These are phyloP conservation scores for Tuber magnatum DNA, from an alignment of 495 filamentous ascomycete species.

Conservation along the genomic window DNA sequence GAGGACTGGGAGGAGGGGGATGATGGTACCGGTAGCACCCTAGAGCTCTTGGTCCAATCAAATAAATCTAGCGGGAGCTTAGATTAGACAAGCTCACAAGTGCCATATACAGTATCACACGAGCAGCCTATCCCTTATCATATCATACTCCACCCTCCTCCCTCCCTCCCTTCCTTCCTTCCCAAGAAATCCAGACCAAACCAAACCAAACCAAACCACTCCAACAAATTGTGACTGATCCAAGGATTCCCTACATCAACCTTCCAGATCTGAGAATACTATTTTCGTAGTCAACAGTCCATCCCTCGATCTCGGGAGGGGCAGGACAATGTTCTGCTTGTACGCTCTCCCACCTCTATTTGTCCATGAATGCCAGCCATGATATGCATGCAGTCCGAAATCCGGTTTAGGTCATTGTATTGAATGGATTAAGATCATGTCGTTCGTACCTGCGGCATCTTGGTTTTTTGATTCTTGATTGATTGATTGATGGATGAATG, in stretches of 20 bases:
- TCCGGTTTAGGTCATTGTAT: not conserved
- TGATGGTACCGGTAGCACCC: not conserved
- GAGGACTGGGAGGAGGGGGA: not conserved
- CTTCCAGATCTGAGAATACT: not conserved
- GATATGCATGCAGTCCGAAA: not conserved
- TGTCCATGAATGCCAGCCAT: not conserved
- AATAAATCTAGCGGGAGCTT: not conserved
- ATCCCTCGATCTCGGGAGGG: not conserved
- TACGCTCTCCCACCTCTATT: not conserved
- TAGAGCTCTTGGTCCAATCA: too few species aligned
- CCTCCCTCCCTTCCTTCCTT: not conserved
- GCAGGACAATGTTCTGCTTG: not conserved
- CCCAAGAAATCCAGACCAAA: not conserved
- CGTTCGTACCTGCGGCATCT: constrained; percentile 3
- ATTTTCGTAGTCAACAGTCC: not conserved
- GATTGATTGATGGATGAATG: not conserved
- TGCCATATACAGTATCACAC: constrained; percentile 4
- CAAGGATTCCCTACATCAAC: not conserved
- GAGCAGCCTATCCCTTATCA: not conserved
- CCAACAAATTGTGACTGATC: not conserved
- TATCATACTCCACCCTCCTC: not conserved
- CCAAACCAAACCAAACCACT: not conserved
- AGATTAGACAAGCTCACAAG: not conserved
- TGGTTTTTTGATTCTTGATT: not conserved
- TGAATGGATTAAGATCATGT: not conserved